Percentiles rank a stretch among this genome's conserved stretches.
phyloP scores from a whole-genome alignment of 1,284 basidiomycete genomes.

The Cystobasidiaceae sp. region DNA sequence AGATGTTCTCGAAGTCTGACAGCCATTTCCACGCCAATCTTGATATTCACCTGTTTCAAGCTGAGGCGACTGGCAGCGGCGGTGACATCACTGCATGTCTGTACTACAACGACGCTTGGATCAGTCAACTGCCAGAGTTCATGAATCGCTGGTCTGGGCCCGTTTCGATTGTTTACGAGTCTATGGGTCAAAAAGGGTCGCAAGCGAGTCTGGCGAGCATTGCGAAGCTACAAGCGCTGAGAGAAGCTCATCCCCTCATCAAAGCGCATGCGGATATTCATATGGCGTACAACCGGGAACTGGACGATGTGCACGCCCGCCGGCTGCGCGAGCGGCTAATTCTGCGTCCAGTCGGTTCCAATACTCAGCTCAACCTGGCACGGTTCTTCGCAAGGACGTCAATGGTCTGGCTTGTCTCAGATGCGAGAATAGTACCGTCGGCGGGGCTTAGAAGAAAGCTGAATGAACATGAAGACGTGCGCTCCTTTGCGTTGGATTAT shows the following conservation, averaged over 20 bases:
- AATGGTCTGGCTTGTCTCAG: slow-evolving; percentile 42
- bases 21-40: slow-evolving; percentile 39
- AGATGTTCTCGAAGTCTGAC: slow-evolving; percentile 42
- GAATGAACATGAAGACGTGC: slow-evolving; percentile 22
- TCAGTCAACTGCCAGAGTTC: slow-evolving; percentile 38
- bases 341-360: slow-evolving; percentile 39
- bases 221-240: slow-evolving; percentile 32
- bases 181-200: slow-evolving; percentile 1
- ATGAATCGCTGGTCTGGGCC: slow-evolving; percentile 43
- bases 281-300: slow-evolving; percentile 35
- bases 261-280: slow-evolving; percentile 42
- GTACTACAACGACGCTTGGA: slow-evolving; percentile 44
- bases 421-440: slow-evolving; percentile 40
- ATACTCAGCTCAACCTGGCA: slow-evolving; percentile 44
- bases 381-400: slow-evolving; percentile 44
- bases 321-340: slow-evolving; percentile 41
- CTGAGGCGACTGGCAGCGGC: slow-evolving; percentile 6
- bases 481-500: slow-evolving; percentile 37
- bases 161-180: slow-evolving; percentile 42
- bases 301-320: slow-evolving; percentile 32
- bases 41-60: slow-evolving; percentile 39
- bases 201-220: slow-evolving; percentile 28
- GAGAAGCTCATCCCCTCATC: slow-evolving; percentile 36
- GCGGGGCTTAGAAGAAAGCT: slow-evolving; percentile 34
- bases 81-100: slow-evolving; percentile 42